Evolutionary conservation across 164 flowering plant genomes (phyloP), one percentile per base, ranked within the genome.

Genomic region (Litsea cubeba): DNA sequence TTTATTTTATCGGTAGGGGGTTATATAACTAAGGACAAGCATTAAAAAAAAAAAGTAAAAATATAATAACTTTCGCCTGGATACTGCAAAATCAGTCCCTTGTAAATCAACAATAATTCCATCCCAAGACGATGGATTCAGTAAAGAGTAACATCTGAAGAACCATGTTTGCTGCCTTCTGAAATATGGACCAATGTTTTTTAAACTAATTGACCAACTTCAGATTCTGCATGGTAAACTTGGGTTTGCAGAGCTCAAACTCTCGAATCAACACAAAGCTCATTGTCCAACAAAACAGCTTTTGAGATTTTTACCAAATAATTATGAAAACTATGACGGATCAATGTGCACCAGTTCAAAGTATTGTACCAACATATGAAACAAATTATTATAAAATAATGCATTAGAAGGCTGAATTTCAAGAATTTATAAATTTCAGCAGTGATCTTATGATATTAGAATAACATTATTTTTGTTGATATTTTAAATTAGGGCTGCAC

Each of bases 181-280:
- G 35, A 30, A 30, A 30, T 30, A 30, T 32, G 46, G 46, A 40
- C 46, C 46, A 40, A 40, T 11, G 71, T 71, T 50, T 81, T 85
- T 65, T 79, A 81, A 46, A 67, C 75, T 6, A 46, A 40, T 7
- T 40, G 46, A 40, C 46, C 46, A 40, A 40, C 46, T 40, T 40
- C 10, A 2, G 46, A 54, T 15, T 20, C n/a, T 54, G 20, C 60
- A 54, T 20, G n/a, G 60, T 54, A 15, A 54, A 14, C 2, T 54
- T 54, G 60, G n/a, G 60, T 20, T 54, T 12, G 60, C 17, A 54
- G 60, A 54, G 60, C 60, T 54, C 60, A 54, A 54, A 54, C 60
- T 54, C 60, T 15, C 5, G 5, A 40, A 40, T 40, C 46, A 40
- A 40, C 46, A 40, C 46, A 40, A 40, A 40, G 46, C 46, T 8